Evolutionary conservation across 2,329 filamentous ascomycete genomes (phyloP).

Genomic region (Fusarium sp.): DNA sequence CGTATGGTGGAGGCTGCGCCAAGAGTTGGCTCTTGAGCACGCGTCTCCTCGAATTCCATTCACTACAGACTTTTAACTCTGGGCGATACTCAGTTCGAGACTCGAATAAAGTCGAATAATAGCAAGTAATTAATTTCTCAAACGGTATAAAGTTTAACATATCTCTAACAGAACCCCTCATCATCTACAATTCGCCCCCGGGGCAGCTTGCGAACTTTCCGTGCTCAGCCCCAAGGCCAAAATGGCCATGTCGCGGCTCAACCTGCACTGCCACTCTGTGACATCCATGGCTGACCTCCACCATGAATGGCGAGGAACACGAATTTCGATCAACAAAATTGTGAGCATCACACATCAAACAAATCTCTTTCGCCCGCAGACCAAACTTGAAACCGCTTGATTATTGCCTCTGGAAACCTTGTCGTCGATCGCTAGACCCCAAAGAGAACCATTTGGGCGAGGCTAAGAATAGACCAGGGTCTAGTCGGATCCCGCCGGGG

Average conservation of each 20-base stretch:
- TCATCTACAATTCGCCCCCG: conserved; percentile 4
- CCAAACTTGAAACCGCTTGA: background rate
- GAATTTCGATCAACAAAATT: background rate
- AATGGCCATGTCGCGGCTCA: conserved; percentile 5
- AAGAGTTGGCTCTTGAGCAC: background rate
- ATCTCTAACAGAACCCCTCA: background rate
- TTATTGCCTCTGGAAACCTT: conserved; percentile 18
- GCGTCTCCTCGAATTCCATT: background rate
- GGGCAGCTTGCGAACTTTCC: conserved; percentile 27
- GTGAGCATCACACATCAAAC: background rate
- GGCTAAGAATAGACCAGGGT: conserved; percentile 24
- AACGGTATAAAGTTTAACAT: background rate
- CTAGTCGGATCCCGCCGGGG: conserved; percentile 16
- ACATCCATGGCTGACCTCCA: conserved; percentile 6
- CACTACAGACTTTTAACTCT: background rate
- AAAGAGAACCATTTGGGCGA: conserved; percentile 29
- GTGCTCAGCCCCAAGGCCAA: conserved; percentile 21
- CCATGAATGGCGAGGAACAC: background rate
- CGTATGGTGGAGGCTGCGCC: conserved; percentile 11
- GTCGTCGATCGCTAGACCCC: conserved; percentile 33
- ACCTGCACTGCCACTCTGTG: conserved; percentile 35
- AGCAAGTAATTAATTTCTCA: background rate
- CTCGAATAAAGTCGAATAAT: background rate
- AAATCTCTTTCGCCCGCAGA: background rate
- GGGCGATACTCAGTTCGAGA: background rate